These are phyloP conservation scores for Candida fluviatilis DNA, from an alignment of 805 yeast species.

Conservation along the genomic window DNA sequence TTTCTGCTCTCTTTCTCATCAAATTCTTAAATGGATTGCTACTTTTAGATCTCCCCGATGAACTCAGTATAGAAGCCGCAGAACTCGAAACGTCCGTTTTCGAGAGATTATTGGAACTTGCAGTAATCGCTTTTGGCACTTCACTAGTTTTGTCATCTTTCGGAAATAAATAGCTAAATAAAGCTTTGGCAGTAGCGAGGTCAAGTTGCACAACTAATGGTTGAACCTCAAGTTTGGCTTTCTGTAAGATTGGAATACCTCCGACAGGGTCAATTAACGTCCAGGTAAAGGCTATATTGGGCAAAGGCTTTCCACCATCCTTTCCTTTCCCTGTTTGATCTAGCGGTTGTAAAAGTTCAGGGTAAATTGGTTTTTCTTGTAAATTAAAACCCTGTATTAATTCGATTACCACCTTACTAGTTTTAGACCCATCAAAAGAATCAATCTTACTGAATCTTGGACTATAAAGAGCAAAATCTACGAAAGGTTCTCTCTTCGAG, in stretches of 20 bases:
- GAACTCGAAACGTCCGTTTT: not conserved
- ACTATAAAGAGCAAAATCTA: constrained; percentile 64
- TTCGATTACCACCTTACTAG: constrained; percentile 54
- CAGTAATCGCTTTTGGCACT: not conserved
- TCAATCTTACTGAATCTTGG: constrained; percentile 60
- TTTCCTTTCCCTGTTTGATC: constrained; percentile 12
- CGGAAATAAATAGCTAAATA: constrained; percentile 73
- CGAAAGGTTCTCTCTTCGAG: constrained; percentile 55
- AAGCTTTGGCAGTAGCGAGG: constrained; percentile 57
- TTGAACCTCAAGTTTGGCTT: constrained; percentile 53
- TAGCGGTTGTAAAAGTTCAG: constrained; percentile 64
- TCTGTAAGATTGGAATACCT: constrained; percentile 77
- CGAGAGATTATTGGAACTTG: too few species aligned
- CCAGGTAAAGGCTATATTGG: constrained; percentile 50
- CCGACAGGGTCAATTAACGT: constrained; percentile 82
- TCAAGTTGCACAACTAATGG: constrained; percentile 76
- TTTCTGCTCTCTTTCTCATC: constrained; percentile 1
- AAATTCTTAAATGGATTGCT: constrained; percentile 11
- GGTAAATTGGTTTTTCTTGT: constrained; percentile 53
- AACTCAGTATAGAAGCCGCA: too few species aligned
- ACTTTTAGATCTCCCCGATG: not conserved
- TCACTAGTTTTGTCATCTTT: constrained; percentile 22
- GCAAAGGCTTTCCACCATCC: constrained; percentile 11
- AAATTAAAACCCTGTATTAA: constrained; percentile 69
- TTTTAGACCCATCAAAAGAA: constrained; percentile 61